Evolutionary conservation across 768 basidiomycete species (phyloP), one percentile per base, ranked within the genome.

Genomic region (Suillus subluteus): DNA sequence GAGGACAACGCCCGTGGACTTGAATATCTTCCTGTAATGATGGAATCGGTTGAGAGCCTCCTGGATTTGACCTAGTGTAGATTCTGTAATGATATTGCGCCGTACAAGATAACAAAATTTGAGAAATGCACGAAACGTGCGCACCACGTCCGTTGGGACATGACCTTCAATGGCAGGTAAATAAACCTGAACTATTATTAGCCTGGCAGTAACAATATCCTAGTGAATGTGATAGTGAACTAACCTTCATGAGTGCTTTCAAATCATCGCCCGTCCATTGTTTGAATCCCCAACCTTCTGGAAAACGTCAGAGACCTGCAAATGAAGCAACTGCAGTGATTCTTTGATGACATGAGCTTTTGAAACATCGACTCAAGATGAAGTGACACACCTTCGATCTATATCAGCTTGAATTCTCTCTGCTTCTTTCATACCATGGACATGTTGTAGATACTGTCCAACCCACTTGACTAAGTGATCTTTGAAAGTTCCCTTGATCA

Each of bases 291-390:
- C n/a, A 11, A 1, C 46, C 46, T n/a, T 48, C 9, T 9, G 21
- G 46, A 11, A 48, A 48, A 4, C n/a, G 4, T 48, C 11, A 11
- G 0, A 48, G 21, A 2, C 46, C 46, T 48, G 46, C 2, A 5
- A 48, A 48, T 11, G 46, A 48, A 1, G n/a, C 21, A 1, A 48
- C 46, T 5, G n/a, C 11, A 23, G 46, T 4, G 0, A 23, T 48
- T 13, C 21, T 48, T n/a, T 11, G 12, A 35, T 21, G 9, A n/a
- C 4, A 0, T 46, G 44, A 46, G 8, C 21, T n/a, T 43, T 46
- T 21, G 21, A n/a, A 43, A 1, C 43, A n/a, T 46, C 2, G 0
- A 46, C n/a, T n/a, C n/a, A n/a, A n/a, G n/a, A 0, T 9, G 0
- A 48, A 48, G 0, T 11, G 0, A 48, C 16, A 1, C 3, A 48